Percentiles rank a stretch among this genome's conserved stretches.
phyloP scores from a whole-genome alignment of 169 alveolate species.

The Plasmodium gaboni region DNA sequence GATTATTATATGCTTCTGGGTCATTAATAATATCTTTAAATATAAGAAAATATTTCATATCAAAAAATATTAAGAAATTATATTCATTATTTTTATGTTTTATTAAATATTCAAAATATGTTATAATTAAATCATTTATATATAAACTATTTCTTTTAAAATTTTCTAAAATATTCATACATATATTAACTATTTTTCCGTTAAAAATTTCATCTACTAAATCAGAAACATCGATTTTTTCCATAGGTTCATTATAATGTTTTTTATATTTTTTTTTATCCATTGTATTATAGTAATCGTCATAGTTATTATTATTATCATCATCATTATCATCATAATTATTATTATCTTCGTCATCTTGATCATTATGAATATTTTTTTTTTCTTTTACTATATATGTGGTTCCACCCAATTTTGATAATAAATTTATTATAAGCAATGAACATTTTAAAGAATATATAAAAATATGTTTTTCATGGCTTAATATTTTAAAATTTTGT shows the following conservation, averaged over 20 bases:
- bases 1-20: conserved; percentile 21
- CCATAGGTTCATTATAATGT: conserved; percentile 15
- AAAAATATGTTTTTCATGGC: conserved; percentile 60
- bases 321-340: not conserved
- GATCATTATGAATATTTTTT: conserved; percentile 18
- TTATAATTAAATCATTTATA: conserved; percentile 54
- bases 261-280: not conserved
- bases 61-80: conserved; percentile 48
- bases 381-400: conserved; percentile 37
- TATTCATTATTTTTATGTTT: conserved; percentile 59
- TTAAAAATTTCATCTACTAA: conserved; percentile 52
- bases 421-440: conserved; percentile 22
- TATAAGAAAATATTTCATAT: conserved; percentile 51
- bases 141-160: conserved; percentile 38
- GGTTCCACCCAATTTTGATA: conserved; percentile 55
- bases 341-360: conserved; percentile 1
- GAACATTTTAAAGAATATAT: conserved; percentile 40
- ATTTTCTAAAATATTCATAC: conserved; percentile 65
- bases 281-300: not conserved
- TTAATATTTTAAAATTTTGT: conserved; percentile 51
- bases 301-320: not conserved
- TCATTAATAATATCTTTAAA: conserved; percentile 43
- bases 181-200: conserved; percentile 60
- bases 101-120: conserved; percentile 47
- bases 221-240: conserved; percentile 17